These are phyloP conservation scores for Boletus rufocinnamomeus DNA, from an alignment of 768 basidiomycete genomes.

Conservation along the genomic window DNA sequence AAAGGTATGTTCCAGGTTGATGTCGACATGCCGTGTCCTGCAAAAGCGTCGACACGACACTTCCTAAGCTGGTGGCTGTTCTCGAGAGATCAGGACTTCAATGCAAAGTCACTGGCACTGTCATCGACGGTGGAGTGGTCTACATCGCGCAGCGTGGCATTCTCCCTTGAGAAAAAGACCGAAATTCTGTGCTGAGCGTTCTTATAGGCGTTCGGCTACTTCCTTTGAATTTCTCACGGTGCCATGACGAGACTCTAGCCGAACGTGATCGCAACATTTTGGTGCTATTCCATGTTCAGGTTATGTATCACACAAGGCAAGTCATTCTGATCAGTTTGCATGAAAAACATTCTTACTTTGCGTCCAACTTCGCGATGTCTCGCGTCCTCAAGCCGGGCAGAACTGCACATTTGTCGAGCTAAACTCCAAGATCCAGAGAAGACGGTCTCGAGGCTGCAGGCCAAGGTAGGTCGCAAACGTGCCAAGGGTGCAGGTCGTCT, in stretches of 20 bases:
- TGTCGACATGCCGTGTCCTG: slow-evolving; percentile 67
- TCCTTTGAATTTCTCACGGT: slow-evolving; percentile 48
- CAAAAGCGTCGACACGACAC: slow-evolving; percentile 55
- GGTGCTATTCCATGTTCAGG: slow-evolving; percentile 30
- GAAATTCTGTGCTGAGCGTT: not conserved
- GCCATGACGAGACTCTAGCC: not conserved
- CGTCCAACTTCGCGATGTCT: slow-evolving; percentile 39
- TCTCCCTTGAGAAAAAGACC: slow-evolving; percentile 42
- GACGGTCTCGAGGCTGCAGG: slow-evolving; percentile 47
- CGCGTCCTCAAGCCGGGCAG: slow-evolving; percentile 43
- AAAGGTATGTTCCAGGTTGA: slow-evolving; percentile 50
- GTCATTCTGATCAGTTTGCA: not conserved
- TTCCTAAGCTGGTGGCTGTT: slow-evolving; percentile 59
- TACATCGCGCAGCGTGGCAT: slow-evolving; percentile 69
- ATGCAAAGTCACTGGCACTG: slow-evolving; percentile 64
- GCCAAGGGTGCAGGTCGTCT: slow-evolving; percentile 46
- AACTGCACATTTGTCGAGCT: slow-evolving; percentile 49
- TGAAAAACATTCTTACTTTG: not conserved
- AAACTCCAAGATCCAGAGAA: slow-evolving; percentile 39
- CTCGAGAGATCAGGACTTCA: slow-evolving; percentile 58
- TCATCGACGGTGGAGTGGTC: slow-evolving; percentile 52
- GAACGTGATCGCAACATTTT: slow-evolving; percentile 2
- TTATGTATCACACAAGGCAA: slow-evolving; percentile 24
- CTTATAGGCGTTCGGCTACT: slow-evolving; percentile 23
- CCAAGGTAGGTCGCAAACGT: slow-evolving; percentile 43